Conservation (phyloP, 148 eudicot species). For the Vaccinium macrocarpon region DNA sequence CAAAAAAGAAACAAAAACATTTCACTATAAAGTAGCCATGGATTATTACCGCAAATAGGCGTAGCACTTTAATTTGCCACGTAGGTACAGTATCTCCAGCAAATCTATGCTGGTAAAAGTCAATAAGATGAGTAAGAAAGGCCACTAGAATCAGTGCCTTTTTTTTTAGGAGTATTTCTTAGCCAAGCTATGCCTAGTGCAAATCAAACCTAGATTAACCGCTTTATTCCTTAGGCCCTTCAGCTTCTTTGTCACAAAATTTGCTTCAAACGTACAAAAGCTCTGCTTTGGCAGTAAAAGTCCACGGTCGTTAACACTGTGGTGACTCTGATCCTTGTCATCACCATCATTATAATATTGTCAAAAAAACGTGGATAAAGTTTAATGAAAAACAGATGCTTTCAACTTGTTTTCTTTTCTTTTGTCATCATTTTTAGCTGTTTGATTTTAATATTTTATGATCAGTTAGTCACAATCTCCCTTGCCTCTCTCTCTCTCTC, state of each 20-base stretch:
- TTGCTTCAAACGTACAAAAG: not conserved
- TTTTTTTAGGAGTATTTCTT: not conserved
- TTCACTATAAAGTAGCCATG: no score
- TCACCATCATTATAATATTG: not conserved
- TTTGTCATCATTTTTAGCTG: not conserved
- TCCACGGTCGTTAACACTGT: not conserved
- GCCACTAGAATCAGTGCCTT: not conserved
- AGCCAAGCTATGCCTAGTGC: not conserved
- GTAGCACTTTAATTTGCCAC: not conserved
- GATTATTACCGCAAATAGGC: no score
- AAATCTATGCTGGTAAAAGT: constrained; percentile 5
- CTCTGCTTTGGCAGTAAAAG: not conserved
- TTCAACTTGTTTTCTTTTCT: not conserved
- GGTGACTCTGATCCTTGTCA: not conserved
- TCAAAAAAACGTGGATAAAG: not conserved
- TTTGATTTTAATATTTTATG: not conserved
- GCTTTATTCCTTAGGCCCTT: not conserved
- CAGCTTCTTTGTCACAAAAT: not conserved
- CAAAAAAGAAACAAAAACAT: no score
- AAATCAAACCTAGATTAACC: not conserved
- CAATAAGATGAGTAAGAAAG: not conserved
- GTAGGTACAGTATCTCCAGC: not conserved
- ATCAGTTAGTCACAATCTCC: not conserved
- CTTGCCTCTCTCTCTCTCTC: not conserved
- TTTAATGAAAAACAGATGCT: not conserved